phyloP scores from a whole-genome alignment of 768 basidiomycete genomes.

The Antrodiella citrinella region DNA sequence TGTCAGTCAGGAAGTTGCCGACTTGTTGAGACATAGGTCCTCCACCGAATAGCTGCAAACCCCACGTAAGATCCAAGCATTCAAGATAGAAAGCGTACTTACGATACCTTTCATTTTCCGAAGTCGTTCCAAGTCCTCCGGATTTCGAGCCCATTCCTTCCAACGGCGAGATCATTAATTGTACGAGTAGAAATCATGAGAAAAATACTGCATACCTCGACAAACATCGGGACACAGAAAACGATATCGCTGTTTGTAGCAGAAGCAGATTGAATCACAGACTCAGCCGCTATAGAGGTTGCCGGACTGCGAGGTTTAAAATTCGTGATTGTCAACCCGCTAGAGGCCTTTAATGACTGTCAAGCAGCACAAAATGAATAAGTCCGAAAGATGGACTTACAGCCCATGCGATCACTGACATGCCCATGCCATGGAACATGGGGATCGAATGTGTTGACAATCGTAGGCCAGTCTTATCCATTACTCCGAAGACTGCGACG shows the following conservation, averaged over 20 bases:
- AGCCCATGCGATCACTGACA: constrained; percentile 12
- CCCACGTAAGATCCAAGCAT: background rate
- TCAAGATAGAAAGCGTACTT: too few species aligned
- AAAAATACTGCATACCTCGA: too few species aligned
- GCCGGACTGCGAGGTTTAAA: constrained; percentile 19
- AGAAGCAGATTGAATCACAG: constrained; percentile 13
- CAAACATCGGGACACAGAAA: constrained; percentile 21
- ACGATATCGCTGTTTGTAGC: constrained; percentile 15
- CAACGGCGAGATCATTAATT: too few species aligned
- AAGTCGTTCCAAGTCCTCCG: too few species aligned
- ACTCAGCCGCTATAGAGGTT: constrained; percentile 16
- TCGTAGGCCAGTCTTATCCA: constrained; percentile 13
- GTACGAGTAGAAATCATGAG: too few species aligned
- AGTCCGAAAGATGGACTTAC: constrained; percentile 8
- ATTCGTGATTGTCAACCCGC: constrained; percentile 15
- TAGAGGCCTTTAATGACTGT: constrained; percentile 6
- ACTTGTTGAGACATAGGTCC: constrained; percentile 10
- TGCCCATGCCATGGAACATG: constrained; percentile 22
- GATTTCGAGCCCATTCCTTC: constrained; percentile 20
- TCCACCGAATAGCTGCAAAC: constrained; percentile 10
- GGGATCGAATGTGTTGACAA: constrained; percentile 14
- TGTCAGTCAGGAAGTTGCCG: constrained; percentile 7
- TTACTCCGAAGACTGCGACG: constrained; percentile 14
- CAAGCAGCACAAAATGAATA: too few species aligned
- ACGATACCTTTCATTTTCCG: too few species aligned